Conservation (phyloP, 2,329 filamentous ascomycete species). For the Aspergillus tubingensis region DNA sequence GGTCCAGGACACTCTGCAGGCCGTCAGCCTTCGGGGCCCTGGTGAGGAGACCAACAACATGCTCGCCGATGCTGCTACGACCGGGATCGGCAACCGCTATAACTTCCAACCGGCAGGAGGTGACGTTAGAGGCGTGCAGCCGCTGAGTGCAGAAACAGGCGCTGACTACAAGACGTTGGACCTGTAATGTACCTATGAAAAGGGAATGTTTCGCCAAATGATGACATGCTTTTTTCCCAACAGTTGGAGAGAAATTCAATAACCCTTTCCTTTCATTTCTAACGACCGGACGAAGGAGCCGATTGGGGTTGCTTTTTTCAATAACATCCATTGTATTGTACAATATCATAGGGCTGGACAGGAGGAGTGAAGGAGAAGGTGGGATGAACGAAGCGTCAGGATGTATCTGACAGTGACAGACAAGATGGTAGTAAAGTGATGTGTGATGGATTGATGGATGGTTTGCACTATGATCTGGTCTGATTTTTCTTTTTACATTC, state of each 20-base stretch:
- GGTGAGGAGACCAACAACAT: constrained; percentile 44
- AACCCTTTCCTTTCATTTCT: neutral
- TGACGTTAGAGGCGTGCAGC: constrained; percentile 37
- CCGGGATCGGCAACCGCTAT: constrained; percentile 42
- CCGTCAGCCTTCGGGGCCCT: constrained; percentile 44
- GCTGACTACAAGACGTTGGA: constrained; percentile 47
- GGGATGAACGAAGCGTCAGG: too few relatives aligned
- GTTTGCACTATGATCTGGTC: constrained; percentile 1
- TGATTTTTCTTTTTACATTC: constrained; percentile 1
- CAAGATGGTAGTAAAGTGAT: neutral
- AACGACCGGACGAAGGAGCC: constrained; percentile 9
- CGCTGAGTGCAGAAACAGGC: constrained; percentile 43
- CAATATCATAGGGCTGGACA: constrained; percentile 20
- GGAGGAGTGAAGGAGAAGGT: neutral
- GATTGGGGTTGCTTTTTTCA: neutral
- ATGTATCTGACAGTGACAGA: neutral
- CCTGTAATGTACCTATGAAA: constrained; percentile 32
- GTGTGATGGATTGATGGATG: constrained; percentile 2
- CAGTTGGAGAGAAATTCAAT: neutral
- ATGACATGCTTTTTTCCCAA: neutral
- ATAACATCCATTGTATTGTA: constrained; percentile 27
- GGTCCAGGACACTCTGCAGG: constrained; percentile 70
- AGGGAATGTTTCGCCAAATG: too few relatives aligned
- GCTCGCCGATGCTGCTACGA: constrained; percentile 36
- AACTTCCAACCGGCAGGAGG: constrained; percentile 42